Evolutionary conservation across 1,284 basidiomycete species (phyloP).

Genomic region (Veloboletus limbatus): DNA sequence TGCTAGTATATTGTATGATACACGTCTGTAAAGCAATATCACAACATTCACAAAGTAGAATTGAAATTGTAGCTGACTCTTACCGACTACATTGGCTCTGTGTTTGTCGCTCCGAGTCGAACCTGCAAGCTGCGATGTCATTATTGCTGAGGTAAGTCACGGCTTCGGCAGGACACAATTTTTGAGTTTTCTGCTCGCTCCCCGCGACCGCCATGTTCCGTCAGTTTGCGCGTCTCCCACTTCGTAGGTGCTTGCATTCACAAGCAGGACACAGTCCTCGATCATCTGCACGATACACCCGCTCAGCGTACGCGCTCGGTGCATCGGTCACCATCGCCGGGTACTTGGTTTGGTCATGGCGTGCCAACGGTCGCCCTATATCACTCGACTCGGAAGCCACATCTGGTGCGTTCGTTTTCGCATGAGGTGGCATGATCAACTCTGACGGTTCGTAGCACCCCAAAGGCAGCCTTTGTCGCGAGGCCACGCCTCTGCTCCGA

Average conservation of each 20-base stretch:
- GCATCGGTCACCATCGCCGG: conserved; percentile 28
- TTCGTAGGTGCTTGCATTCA: conserved; percentile 30
- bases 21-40: conserved; percentile 8
- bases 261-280: conserved; percentile 14
- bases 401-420: conserved; percentile 21
- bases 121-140: no score
- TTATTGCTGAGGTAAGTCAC: conserved; percentile 14
- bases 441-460: conserved; percentile 14
- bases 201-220: conserved; percentile 35
- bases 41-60: conserved; percentile 3
- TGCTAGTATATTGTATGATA: conserved; percentile 19
- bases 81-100: no score
- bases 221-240: conserved; percentile 33
- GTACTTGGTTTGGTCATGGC: conserved; percentile 31
- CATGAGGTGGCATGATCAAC: background rate
- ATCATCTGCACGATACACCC: conserved; percentile 22
- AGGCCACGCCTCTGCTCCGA: conserved; percentile 2
- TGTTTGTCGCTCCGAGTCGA: no score
- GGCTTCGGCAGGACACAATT: conserved; percentile 21
- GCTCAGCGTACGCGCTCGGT: conserved; percentile 25
- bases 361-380: conserved; percentile 20
- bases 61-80: conserved; percentile 12
- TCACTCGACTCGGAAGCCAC: conserved; percentile 29
- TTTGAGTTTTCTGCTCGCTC: conserved; percentile 14
- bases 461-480: conserved; percentile 10